Evolutionary conservation across 1,139 yeast species (phyloP).

Genomic region (Candida mesenterica): DNA sequence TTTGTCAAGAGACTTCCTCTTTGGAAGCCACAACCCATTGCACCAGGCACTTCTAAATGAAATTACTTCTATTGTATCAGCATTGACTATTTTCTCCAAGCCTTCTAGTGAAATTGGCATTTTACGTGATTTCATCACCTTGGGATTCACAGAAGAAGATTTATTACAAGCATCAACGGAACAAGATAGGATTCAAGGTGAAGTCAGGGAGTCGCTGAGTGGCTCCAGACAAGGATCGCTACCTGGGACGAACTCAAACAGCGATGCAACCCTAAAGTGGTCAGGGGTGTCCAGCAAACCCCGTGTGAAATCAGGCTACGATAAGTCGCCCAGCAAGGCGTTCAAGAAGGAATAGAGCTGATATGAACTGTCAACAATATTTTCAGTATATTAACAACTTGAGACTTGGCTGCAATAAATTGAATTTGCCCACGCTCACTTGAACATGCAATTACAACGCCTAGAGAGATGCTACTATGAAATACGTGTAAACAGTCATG

Average conservation of each 20-base stretch:
- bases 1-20: conserved; percentile 8
- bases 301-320: background rate
- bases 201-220: no score
- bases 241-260: no score
- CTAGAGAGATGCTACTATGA: no score
- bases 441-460: no score
- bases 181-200: no score
- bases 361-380: no score
- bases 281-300: no score
- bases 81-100: conserved; percentile 15
- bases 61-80: conserved; percentile 21
- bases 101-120: conserved; percentile 1
- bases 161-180: background rate
- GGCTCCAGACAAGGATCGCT: no score
- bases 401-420: background rate
- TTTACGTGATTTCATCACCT: conserved; percentile 11
- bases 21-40: conserved; percentile 17
- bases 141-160: conserved; percentile 9
- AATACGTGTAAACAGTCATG: no score
- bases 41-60: conserved; percentile 23
- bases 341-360: background rate
- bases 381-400: no score
- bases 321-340: background rate
- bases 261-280: no score
- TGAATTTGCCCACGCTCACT: no score